These are phyloP conservation scores for Lathyrus tuberosus DNA, from an alignment of 306 rosid genomes.

Conservation along the genomic window DNA sequence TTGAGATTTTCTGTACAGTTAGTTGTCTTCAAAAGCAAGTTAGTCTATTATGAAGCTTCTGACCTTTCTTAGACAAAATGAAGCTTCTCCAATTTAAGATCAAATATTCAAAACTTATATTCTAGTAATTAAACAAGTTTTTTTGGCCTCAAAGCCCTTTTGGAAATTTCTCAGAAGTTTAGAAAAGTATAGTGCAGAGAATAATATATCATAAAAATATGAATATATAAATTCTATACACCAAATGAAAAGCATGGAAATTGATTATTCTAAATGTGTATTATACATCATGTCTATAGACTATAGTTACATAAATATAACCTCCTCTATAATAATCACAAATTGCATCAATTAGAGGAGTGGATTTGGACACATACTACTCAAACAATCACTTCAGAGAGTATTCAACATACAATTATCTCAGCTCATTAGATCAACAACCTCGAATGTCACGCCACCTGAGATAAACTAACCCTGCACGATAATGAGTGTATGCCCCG, in stretches of 20 bases:
- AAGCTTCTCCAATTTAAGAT: not conserved
- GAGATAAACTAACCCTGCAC: slow-evolving; percentile 89
- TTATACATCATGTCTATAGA: slow-evolving; percentile 13
- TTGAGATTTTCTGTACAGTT: not conserved
- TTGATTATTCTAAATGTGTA: no score
- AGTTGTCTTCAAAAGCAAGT: not conserved
- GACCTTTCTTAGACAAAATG: not conserved
- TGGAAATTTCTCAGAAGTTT: no score
- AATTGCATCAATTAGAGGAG: slow-evolving; percentile 30
- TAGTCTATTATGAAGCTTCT: not conserved
- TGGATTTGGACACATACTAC: slow-evolving; percentile 5
- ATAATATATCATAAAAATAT: no score
- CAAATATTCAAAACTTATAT: not conserved
- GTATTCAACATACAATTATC: slow-evolving; percentile 16
- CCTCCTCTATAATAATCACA: slow-evolving; percentile 29
- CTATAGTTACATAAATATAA: slow-evolving; percentile 25
- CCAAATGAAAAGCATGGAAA: no score
- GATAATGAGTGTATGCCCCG: slow-evolving; percentile 91
- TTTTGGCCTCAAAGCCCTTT: no score
- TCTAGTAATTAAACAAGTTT: no score
- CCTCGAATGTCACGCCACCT: slow-evolving; percentile 91
- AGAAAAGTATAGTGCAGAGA: no score
- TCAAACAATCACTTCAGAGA: slow-evolving; percentile 22
- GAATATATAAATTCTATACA: no score
- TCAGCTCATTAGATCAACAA: slow-evolving; percentile 52